phyloP scores from a whole-genome alignment of 2,329 filamentous ascomycete species.

The Scedosporium dehoogii region DNA sequence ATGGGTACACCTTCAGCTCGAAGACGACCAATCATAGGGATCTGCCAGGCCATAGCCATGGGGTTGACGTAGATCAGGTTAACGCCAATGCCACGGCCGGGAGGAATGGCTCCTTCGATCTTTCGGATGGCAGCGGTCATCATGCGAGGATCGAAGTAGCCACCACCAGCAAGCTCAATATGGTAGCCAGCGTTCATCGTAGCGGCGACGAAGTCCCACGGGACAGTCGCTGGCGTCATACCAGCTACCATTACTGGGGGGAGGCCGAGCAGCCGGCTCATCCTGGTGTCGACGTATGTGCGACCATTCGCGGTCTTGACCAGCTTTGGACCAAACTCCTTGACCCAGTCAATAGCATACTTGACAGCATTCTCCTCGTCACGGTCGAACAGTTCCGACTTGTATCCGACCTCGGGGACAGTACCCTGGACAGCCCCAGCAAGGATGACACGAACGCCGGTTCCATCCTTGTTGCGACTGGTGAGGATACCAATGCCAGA shows the following conservation, averaged over 20 bases:
- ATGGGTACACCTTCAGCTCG: constrained; percentile 81
- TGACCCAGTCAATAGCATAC: constrained; percentile 95
- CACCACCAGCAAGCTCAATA: constrained; percentile 80
- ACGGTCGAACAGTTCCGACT: constrained; percentile 93
- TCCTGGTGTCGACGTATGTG: constrained; percentile 93
- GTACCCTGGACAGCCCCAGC: constrained; percentile 89
- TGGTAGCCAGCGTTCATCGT: constrained; percentile 96
- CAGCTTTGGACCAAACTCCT: constrained; percentile 87
- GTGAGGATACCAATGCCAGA: constrained; percentile 93
- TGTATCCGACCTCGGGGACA: constrained; percentile 87
- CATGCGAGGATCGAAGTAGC: constrained; percentile 72
- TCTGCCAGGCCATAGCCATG: constrained; percentile 85
- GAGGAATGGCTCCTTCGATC: constrained; percentile 74
- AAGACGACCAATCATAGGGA: constrained; percentile 70
- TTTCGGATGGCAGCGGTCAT: constrained; percentile 78
- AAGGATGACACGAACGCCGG: constrained; percentile 90
- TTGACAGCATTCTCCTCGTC: constrained; percentile 92
- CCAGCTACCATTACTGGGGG: constrained; percentile 85
- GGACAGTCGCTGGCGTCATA: constrained; percentile 85
- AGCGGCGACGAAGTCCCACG: constrained; percentile 84
- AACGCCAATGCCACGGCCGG: constrained; percentile 77
- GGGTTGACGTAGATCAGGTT: constrained; percentile 91
- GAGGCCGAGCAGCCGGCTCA: constrained; percentile 76
- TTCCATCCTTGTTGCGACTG: constrained; percentile 98
- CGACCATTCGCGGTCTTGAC: constrained; percentile 82